These are phyloP conservation scores for Cladosporium sp. DNA, from an alignment of 2,329 filamentous ascomycete species.

Conservation along the genomic window DNA sequence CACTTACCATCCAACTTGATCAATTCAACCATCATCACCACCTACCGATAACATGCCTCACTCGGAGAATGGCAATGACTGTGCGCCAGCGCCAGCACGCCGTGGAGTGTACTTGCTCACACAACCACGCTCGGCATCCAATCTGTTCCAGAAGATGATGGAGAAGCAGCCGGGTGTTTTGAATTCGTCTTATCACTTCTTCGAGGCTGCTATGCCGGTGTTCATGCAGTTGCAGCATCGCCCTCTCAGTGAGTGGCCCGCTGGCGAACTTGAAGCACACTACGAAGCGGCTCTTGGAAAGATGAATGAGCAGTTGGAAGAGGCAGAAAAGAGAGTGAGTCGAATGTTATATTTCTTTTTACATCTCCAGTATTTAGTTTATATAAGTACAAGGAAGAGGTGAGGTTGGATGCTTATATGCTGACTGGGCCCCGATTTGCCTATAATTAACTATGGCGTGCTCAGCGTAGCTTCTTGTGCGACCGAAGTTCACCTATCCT, in stretches of 20 bases:
- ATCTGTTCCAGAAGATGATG: slow-evolving; percentile 11
- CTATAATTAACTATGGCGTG: slow-evolving; percentile 4
- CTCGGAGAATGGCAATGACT: neutral
- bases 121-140: slow-evolving; percentile 4
- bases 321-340: neutral
- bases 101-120: slow-evolving; percentile 10
- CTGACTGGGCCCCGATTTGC: neutral
- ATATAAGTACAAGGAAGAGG: neutral
- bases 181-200: slow-evolving; percentile 8
- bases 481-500: too few relatives aligned
- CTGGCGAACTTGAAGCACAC: neutral
- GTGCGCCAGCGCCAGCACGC: neutral
- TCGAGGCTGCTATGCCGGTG: neutral
- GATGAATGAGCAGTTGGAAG: neutral
- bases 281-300: neutral
- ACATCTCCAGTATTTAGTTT: too few relatives aligned
- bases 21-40: too few relatives aligned
- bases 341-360: neutral
- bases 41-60: slow-evolving; percentile 10
- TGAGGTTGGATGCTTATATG: neutral
- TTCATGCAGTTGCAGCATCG: neutral
- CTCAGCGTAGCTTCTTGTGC: neutral
- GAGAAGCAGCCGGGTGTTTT: slow-evolving; percentile 4
- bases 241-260: neutral
- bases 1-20: too few relatives aligned